Percentiles rank a stretch among this genome's conserved stretches.
phyloP scores from a whole-genome alignment of 352 stramenopile genomes.

The Phytophthora boehmeriae region DNA sequence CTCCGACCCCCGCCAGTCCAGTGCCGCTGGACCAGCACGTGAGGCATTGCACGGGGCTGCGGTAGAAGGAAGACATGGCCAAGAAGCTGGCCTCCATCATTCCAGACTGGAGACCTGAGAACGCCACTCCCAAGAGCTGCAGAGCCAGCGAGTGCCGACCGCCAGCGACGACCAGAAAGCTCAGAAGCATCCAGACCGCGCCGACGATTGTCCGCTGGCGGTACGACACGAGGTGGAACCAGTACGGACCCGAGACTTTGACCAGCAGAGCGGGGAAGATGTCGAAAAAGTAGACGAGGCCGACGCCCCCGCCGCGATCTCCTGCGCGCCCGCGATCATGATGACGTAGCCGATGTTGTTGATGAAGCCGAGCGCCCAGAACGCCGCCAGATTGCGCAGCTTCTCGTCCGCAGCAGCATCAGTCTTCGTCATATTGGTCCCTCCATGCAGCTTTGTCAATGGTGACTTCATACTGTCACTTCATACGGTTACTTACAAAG shows the following conservation, averaged over 20 bases:
- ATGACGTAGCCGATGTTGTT: conserved; percentile 96
- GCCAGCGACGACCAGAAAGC: conserved; percentile 76
- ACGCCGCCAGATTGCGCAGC: conserved; percentile 77
- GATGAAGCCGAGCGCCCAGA: conserved; percentile 92
- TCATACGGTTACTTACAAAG: too few species aligned
- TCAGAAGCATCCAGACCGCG: conserved; percentile 80
- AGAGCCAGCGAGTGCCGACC: conserved; percentile 61
- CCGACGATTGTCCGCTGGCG: conserved; percentile 71
- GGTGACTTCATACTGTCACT: too few species aligned
- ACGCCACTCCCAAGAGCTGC: conserved; percentile 89
- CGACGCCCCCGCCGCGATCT: conserved; percentile 91
- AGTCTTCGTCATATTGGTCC: background rate
- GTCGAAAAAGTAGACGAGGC: conserved; percentile 93
- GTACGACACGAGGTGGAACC: conserved; percentile 94
- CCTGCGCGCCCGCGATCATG: conserved; percentile 94
- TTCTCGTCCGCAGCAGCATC: conserved; percentile 24
- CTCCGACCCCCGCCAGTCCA: conserved; percentile 91
- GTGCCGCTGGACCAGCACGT: conserved; percentile 94
- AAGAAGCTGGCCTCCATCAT: conserved; percentile 93
- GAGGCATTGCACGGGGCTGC: conserved; percentile 70
- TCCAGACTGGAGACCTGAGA: conserved; percentile 85
- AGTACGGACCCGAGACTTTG: conserved; percentile 92
- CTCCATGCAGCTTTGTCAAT: too few species aligned
- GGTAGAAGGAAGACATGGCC: conserved; percentile 85
- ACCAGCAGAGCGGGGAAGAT: conserved; percentile 89